Evolutionary conservation across 2,329 filamentous ascomycete genomes (phyloP).

Genomic region (Dryadomyces quercivorus): DNA sequence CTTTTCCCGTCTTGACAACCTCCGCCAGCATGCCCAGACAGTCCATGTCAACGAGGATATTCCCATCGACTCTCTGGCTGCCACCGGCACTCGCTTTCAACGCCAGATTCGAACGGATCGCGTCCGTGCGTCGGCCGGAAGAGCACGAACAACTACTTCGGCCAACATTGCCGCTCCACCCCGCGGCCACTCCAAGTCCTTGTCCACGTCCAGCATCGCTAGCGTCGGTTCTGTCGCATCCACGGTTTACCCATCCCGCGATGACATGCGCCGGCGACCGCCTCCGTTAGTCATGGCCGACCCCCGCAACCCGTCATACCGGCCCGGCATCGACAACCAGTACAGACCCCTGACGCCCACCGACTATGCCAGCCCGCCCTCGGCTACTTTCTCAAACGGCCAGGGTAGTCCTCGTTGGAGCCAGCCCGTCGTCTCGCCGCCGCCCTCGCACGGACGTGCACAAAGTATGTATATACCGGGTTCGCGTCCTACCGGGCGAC

Average conservation of each 20-base stretch:
- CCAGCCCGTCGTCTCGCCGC: conserved; percentile 58
- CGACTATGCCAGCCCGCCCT: conserved; percentile 72
- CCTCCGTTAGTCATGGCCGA: conserved; percentile 77
- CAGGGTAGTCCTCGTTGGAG: conserved; percentile 67
- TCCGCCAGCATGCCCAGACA: conserved; percentile 93
- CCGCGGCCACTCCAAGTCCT: conserved; percentile 71
- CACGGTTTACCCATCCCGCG: conserved; percentile 54
- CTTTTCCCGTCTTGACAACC: conserved; percentile 88
- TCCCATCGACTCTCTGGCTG: conserved; percentile 82
- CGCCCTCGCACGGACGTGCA: conserved; percentile 53
- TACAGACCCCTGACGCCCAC: conserved; percentile 57
- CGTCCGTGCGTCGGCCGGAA: conserved; percentile 51
- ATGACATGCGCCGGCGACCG: conserved; percentile 60
- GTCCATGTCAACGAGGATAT: conserved; percentile 98
- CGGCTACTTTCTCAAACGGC: conserved; percentile 66
- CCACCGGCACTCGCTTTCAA: conserved; percentile 83
- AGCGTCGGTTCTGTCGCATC: conserved; percentile 56
- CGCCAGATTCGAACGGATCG: conserved; percentile 82
- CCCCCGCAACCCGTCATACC: conserved; percentile 53
- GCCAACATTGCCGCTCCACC: conserved; percentile 59
- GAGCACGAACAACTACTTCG: conserved; percentile 66
- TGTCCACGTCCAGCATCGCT: conserved; percentile 78
- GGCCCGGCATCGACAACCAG: conserved; percentile 49
- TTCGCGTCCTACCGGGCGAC: conserved; percentile 54
- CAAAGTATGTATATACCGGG: conserved; percentile 58